Evolutionary conservation across 192 early-diverging fungal genomes (phyloP).

Genomic region (Funneliformis mosseae): DNA sequence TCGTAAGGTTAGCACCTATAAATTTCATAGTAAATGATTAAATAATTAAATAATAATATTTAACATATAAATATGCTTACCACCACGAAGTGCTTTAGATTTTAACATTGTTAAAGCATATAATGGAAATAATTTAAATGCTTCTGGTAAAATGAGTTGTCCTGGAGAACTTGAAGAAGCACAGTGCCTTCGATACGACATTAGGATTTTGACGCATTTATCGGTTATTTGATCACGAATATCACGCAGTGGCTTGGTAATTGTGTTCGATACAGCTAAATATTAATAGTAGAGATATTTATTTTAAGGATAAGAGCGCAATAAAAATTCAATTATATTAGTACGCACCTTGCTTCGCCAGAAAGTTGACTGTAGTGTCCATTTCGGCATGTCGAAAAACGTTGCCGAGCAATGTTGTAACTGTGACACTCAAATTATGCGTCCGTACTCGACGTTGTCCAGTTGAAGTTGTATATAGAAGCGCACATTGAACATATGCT

Average conservation of each 20-base stretch:
- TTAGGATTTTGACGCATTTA: slow-evolving; percentile 84
- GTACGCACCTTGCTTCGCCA: slow-evolving; percentile 73
- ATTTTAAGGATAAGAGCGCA: no score
- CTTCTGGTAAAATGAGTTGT: slow-evolving; percentile 94
- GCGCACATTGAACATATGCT: slow-evolving; percentile 86
- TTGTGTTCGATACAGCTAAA: slow-evolving; percentile 70
- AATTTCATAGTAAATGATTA: neutral
- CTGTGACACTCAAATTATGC: slow-evolving; percentile 80
- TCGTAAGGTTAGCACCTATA: slow-evolving; percentile 57
- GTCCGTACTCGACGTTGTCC: slow-evolving; percentile 92
- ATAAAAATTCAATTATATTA: neutral
- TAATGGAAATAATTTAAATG: slow-evolving; percentile 91
- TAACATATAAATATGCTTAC: slow-evolving; percentile 40
- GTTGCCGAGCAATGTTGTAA: slow-evolving; percentile 73
- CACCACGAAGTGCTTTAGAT: slow-evolving; percentile 75
- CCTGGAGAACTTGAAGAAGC: slow-evolving; percentile 86
- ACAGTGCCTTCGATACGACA: slow-evolving; percentile 90
- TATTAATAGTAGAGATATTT: neutral
- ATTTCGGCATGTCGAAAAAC: slow-evolving; percentile 91
- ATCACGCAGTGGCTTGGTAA: slow-evolving; percentile 67
- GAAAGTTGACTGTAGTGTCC: slow-evolving; percentile 87
- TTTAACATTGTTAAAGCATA: slow-evolving; percentile 86
- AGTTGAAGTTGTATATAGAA: slow-evolving; percentile 90
- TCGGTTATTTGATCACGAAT: slow-evolving; percentile 85
- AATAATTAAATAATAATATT: neutral